Evolutionary conservation across 108 stramenopile species (phyloP), one percentile per base, ranked within the genome.

Genomic region (Hondaea fermentalgiana): DNA sequence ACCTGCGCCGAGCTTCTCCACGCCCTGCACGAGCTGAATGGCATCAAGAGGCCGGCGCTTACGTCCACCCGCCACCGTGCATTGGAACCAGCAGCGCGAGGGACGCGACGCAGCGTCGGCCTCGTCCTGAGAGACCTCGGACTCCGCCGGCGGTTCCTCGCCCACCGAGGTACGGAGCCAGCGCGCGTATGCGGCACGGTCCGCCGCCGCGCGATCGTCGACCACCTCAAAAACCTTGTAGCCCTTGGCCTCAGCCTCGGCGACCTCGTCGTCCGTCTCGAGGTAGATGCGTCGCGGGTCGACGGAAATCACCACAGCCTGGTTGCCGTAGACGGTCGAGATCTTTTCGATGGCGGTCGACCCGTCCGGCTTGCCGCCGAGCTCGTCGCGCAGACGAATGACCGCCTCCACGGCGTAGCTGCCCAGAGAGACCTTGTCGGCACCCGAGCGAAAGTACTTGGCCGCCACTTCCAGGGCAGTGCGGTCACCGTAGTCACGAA

Each of bases 361-460:
- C 89, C 94, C 95, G 47, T 89, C 90, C 16, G 95, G 94, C 28
- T 60, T 25, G 55, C 92, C 92, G 25, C 89, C 91, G 29, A 91
- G 92, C 91, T 98, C 97, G 49, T 83, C 72, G 49, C 72, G 72
- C 44, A 83, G 49, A 21, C 72, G 47, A 21, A 83, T 83, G 0
- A 97, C 95, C 5, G 99, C 99, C 59, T 93, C 88, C 5, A 99
- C 99, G 12, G 97, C 96, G 90, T 99, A 98, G 60, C 96, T 96
- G 6, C 99, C 99, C 44, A 99, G 95, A 88, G 96, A 96, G 51
- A 96, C 93, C 95, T 99, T 99, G 91, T 99, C 99, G 5, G 99
- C 99, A n/a, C 99, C 99, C 35, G 99, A 97, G 60, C 99, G 92
- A 90, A 99, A 99, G 91, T 99, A 99, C 8, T 96, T 90, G n/a